These are phyloP conservation scores for Agapanthus africanus DNA, from an alignment of 106 monocot genomes.

Conservation along the genomic window DNA sequence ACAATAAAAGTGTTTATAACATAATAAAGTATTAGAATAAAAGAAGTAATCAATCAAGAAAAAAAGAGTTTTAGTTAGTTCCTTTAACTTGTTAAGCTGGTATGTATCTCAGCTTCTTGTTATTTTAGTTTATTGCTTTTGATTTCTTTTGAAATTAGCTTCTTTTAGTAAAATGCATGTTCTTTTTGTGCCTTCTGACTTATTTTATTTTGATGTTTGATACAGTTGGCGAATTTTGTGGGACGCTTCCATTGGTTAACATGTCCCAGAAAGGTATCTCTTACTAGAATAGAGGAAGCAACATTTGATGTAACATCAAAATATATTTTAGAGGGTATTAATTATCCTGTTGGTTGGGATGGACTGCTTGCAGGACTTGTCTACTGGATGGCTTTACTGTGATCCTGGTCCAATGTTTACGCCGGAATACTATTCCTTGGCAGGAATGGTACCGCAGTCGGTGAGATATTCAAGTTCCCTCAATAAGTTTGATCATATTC, in stretches of 20 bases:
- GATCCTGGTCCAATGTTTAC: slow-evolving; percentile 93
- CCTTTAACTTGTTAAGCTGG: background rate
- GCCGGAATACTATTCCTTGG: slow-evolving; percentile 47
- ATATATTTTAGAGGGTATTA: background rate
- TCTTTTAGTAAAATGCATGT: background rate
- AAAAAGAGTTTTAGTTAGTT: background rate
- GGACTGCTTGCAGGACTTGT: slow-evolving; percentile 65
- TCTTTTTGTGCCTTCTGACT: background rate
- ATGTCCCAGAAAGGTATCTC: slow-evolving; percentile 92
- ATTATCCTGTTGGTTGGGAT: slow-evolving; percentile 3
- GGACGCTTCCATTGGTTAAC: slow-evolving; percentile 89
- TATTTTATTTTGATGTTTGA: background rate
- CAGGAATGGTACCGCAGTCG: slow-evolving; percentile 51
- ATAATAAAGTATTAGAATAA: too few species aligned
- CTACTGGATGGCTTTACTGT: slow-evolving; percentile 94
- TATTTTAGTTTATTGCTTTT: background rate
- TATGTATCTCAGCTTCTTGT: background rate
- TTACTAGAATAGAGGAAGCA: background rate
- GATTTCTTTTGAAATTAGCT: background rate
- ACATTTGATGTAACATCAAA: background rate
- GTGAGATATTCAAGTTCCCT: slow-evolving; percentile 29
- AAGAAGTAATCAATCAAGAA: too few species aligned
- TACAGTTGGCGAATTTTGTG: slow-evolving; percentile 83
- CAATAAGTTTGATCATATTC: slow-evolving; percentile 7
- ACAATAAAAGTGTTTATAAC: too few species aligned